Percentiles rank a stretch among this genome's conserved stretches.
Conservation (phyloP, 2,329 filamentous ascomycete genomes). For the Didymella glomerata region DNA sequence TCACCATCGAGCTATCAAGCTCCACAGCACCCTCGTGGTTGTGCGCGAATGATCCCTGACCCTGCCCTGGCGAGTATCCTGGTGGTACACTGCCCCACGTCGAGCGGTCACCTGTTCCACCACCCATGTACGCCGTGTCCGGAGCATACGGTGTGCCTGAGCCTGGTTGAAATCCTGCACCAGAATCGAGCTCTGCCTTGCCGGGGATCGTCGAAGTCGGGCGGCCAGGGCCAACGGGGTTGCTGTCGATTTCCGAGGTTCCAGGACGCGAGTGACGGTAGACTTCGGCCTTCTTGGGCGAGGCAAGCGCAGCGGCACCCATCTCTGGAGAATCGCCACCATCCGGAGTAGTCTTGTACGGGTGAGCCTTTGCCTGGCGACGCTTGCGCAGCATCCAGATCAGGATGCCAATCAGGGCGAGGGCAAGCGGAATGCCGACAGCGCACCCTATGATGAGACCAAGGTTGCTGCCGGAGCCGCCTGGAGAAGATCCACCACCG, state of each 20-base stretch:
- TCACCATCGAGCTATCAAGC: constrained; percentile 30
- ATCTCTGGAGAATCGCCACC: constrained; percentile 29
- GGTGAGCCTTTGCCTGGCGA: constrained; percentile 29
- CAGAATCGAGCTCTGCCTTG: constrained; percentile 43
- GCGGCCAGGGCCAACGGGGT: constrained; percentile 40
- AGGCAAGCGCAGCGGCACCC: constrained; percentile 36
- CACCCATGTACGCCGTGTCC: constrained; percentile 44
- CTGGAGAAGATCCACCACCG: constrained; percentile 10
- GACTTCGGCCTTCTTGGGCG: constrained; percentile 33
- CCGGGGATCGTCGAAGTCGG: constrained; percentile 41
- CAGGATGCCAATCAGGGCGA: constrained; percentile 43
- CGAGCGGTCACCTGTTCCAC: constrained; percentile 34
- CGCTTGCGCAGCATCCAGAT: constrained; percentile 47
- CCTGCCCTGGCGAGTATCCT: constrained; percentile 40
- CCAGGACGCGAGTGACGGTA: constrained; percentile 27
- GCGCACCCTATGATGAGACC: constrained; percentile 48
- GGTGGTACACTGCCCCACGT: constrained; percentile 44
- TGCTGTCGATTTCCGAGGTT: constrained; percentile 42
- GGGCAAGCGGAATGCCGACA: constrained; percentile 47
- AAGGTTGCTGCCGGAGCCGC: constrained; percentile 34
- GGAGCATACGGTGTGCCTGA: constrained; percentile 36
- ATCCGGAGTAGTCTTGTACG: constrained; percentile 30
- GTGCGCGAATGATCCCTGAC: constrained; percentile 21
- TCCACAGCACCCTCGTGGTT: constrained; percentile 24
- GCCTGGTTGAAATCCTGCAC: constrained; percentile 38